These are phyloP conservation scores for Plantago lanceolata DNA, from an alignment of 305 asterid species.

Conservation along the genomic window DNA sequence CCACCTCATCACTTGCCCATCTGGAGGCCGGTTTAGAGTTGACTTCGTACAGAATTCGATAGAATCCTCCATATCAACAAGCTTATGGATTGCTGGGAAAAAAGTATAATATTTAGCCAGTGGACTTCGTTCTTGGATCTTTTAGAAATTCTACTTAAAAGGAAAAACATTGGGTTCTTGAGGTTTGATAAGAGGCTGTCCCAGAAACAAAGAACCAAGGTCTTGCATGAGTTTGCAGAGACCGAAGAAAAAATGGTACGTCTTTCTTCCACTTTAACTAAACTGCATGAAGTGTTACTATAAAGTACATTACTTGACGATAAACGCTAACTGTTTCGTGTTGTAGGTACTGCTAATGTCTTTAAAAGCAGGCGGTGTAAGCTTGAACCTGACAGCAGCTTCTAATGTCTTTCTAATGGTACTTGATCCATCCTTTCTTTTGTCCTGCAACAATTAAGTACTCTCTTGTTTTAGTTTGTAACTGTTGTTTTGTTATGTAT, in stretches of 20 bases:
- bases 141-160: slow-evolving; percentile 52
- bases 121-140: slow-evolving; percentile 77
- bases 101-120: slow-evolving; percentile 73
- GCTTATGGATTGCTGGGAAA: slow-evolving; percentile 61
- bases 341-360: slow-evolving; percentile 67
- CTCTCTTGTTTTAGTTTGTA: neutral
- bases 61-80: slow-evolving; percentile 61
- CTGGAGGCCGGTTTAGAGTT: slow-evolving; percentile 37
- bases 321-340: neutral
- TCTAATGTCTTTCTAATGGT: slow-evolving; percentile 83
- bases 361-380: slow-evolving; percentile 75
- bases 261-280: neutral
- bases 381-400: slow-evolving; percentile 81
- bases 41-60: slow-evolving; percentile 60
- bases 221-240: slow-evolving; percentile 69
- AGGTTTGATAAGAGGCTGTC: slow-evolving; percentile 64
- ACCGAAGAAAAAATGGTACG: slow-evolving; percentile 45
- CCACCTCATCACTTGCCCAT: slow-evolving; percentile 61
- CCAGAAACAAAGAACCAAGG: slow-evolving; percentile 55
- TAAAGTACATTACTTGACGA: too few relatives aligned
- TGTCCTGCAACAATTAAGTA: neutral
- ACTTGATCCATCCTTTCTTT: neutral
- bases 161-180: slow-evolving; percentile 43
- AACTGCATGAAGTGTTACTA: neutral
- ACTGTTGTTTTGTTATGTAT: neutral